These are phyloP conservation scores for Petrea volubilis DNA, from an alignment of 257 asterid genomes.

Conservation along the genomic window DNA sequence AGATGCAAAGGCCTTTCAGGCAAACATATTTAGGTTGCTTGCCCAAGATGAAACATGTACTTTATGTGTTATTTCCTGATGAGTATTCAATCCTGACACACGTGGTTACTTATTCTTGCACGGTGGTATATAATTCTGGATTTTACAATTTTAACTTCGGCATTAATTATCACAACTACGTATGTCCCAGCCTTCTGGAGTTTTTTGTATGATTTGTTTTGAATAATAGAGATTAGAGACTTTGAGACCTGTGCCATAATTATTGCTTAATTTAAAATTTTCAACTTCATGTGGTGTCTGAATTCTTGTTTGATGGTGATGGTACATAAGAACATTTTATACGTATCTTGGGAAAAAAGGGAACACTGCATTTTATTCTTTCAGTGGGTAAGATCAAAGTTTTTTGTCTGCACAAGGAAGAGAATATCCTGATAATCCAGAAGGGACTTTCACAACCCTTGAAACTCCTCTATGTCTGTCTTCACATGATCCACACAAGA, in stretches of 20 bases:
- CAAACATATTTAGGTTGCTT: background rate
- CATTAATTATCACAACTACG: background rate
- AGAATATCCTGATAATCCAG: background rate
- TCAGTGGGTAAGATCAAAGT: background rate
- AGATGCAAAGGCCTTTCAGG: background rate
- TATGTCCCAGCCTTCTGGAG: background rate
- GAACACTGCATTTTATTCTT: background rate
- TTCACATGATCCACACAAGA: background rate
- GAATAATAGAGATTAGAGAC: background rate
- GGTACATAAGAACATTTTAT: background rate
- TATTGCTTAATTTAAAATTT: background rate
- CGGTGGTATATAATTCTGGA: background rate
- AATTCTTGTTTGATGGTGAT: background rate
- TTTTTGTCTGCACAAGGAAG: background rate
- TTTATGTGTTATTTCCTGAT: background rate
- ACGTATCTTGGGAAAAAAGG: background rate
- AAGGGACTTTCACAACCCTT: background rate
- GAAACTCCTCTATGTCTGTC: background rate
- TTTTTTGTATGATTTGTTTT: background rate
- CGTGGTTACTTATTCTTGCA: background rate
- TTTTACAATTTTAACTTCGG: background rate
- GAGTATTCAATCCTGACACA: conserved; percentile 7
- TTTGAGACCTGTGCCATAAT: background rate
- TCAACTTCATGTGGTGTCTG: background rate
- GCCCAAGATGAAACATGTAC: background rate